Base-by-base conservation (phyloP, 2,329 filamentous ascomycete genomes). In the Colletotrichum australisinense region DNA sequence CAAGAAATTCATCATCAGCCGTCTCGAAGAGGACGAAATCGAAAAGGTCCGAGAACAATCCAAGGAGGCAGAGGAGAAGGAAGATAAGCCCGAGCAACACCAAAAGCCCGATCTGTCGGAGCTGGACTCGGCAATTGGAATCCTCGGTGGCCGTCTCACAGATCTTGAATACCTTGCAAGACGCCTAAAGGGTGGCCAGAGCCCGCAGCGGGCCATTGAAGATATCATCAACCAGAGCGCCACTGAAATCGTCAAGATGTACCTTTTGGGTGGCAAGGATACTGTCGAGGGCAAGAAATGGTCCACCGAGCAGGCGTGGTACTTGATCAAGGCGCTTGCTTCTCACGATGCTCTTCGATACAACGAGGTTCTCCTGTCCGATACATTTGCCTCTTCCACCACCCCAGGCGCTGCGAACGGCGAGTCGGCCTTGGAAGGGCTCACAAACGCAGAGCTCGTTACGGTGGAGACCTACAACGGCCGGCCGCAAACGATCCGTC, bases 131-230 rank as follows among this genome's bases (percentile, higher is more conserved):
- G 95, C 94, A 77, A 97, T 98, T 76, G 89, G 92, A 32, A 89
- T 92, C 0, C 88, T 99, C 1, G 97, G 97, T 26, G 97, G 97
- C 2, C 94, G 97, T 4, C 88, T 99, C n/a, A 98, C 95, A 0
- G 97, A 99, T 79, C 91, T 99, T 24, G 96, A 98, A 80, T 97
- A 97, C 79, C 90, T 99, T 56, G 93, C 95, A n/a, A 91, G 96
- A 46, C 90, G 97, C 22, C 93, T 99, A 77, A 94, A 95, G 83
- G 91, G 93, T 1, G 96, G 97, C 19, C 95, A 98, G 81, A 93
- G 89, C 2, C 97, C 97, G 0, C 89, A 88, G 75, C 88, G 93
- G 76, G 97, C 97, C 3, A 93, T 98, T 2, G 87, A 91, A 26
- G 95, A 98, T 76, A 98, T 99, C 75, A 93, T 98, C 67, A 92